Conservation (phyloP, 2,329 filamentous ascomycete species). For the Stagonosporopsis chrysanthemi region DNA sequence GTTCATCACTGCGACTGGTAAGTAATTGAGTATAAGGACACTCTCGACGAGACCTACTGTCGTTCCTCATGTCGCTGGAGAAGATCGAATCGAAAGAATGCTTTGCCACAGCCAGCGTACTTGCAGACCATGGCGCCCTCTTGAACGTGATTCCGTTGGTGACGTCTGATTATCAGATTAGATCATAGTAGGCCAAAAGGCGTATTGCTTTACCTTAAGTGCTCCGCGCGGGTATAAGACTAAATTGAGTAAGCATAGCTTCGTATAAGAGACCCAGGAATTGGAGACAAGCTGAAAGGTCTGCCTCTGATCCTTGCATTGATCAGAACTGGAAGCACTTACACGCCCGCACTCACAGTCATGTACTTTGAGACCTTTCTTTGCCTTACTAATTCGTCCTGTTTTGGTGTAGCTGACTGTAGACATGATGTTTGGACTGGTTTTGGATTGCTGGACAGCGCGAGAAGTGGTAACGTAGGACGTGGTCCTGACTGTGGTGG, state of each 20-base stretch:
- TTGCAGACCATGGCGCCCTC: constrained; percentile 53
- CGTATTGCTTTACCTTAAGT: constrained; percentile 49
- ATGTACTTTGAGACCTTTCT: constrained; percentile 57
- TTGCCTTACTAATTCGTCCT: constrained; percentile 57
- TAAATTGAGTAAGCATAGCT: constrained; percentile 36
- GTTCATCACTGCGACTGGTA: constrained; percentile 37
- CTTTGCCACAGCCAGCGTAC: constrained; percentile 51
- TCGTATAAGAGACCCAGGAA: neutral
- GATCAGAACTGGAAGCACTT: constrained; percentile 27
- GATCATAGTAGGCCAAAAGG: neutral
- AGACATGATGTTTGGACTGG: constrained; percentile 41
- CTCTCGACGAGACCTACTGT: constrained; percentile 48
- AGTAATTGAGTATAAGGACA: constrained; percentile 3
- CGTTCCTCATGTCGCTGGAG: constrained; percentile 54
- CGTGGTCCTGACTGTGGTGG: constrained; percentile 27
- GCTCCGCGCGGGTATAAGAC: constrained; percentile 58
- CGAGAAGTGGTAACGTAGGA: constrained; percentile 33
- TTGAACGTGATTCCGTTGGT: constrained; percentile 57
- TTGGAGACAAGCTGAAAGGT: too few species aligned
- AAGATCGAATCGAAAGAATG: constrained; percentile 56
- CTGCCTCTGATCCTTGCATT: neutral
- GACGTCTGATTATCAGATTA: constrained; percentile 45
- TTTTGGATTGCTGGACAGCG: constrained; percentile 39
- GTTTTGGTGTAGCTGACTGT: constrained; percentile 55
- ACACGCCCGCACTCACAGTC: constrained; percentile 58